phyloP scores from a whole-genome alignment of 345 rosid species.

The Brassica carinata region DNA sequence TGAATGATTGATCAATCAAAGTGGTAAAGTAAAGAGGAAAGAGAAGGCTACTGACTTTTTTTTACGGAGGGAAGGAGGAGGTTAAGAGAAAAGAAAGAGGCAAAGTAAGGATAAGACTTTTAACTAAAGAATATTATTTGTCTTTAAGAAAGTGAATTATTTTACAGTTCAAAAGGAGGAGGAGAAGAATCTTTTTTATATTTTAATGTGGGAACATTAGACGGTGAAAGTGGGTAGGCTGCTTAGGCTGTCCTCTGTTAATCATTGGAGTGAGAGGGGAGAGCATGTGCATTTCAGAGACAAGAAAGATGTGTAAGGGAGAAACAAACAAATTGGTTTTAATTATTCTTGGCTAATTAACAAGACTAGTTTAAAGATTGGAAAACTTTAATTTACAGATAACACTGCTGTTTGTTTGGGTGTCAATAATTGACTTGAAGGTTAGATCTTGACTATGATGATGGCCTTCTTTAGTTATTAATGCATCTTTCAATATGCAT shows the following conservation, averaged over 20 bases:
- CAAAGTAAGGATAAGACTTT: constrained; percentile 30
- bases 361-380: background rate
- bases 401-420: constrained; percentile 16
- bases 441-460: constrained; percentile 39
- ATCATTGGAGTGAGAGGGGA: constrained; percentile 42
- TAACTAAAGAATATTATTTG: background rate
- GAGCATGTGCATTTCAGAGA: constrained; percentile 42
- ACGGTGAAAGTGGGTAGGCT: constrained; percentile 46
- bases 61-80: constrained; percentile 5
- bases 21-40: constrained; percentile 24
- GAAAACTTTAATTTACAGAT: background rate
- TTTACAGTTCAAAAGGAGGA: constrained; percentile 43
- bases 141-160: constrained; percentile 15
- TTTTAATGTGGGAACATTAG: constrained; percentile 35
- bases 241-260: constrained; percentile 42
- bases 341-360: constrained; percentile 11
- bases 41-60: constrained; percentile 36
- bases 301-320: constrained; percentile 31
- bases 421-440: constrained; percentile 39
- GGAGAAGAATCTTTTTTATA: constrained; percentile 42
- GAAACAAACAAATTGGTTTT: constrained; percentile 32
- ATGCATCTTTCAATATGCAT: background rate
- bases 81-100: constrained; percentile 24
- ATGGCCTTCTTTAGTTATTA: background rate
- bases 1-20: constrained; percentile 40